A percentile compares a stretch with the other conserved stretches of the same genome.
phyloP scores from a whole-genome alignment of 495 filamentous ascomycete species.

The Xylaria castorea region DNA sequence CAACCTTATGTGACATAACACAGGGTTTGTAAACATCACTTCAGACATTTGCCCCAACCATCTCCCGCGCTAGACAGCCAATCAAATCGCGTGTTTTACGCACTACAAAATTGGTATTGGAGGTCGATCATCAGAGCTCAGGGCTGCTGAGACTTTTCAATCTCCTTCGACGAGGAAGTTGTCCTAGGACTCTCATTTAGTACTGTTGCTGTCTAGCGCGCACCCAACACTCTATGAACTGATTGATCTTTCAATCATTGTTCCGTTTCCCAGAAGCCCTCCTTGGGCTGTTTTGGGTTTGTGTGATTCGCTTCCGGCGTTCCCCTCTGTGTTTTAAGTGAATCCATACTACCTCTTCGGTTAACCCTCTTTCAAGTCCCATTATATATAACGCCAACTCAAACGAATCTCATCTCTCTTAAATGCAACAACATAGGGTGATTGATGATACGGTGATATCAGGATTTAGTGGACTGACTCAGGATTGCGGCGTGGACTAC shows the following conservation, averaged over 20 bases:
- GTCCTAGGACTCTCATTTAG: not conserved
- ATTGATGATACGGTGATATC: not conserved
- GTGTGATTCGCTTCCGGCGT: not conserved
- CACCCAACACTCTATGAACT: not conserved
- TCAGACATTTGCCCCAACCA: not conserved
- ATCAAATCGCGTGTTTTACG: not conserved
- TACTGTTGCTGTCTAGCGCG: not conserved
- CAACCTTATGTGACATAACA: not conserved
- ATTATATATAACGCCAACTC: not conserved
- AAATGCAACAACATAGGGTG: not conserved
- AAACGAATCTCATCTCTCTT: not conserved
- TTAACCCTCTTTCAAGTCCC: not conserved
- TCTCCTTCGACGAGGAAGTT: not conserved
- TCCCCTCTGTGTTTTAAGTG: not conserved
- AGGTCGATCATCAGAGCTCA: not conserved
- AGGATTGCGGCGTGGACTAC: not conserved
- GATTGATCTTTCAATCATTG: not conserved
- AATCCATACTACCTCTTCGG: not conserved
- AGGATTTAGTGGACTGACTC: not conserved
- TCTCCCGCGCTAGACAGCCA: not conserved
- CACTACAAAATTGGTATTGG: not conserved
- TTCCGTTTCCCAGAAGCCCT: not conserved
- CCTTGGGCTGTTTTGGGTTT: not conserved
- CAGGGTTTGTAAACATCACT: not conserved
- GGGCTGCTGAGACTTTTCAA: not conserved